Conservation (phyloP, 2,329 filamentous ascomycete genomes). For the Cadophora sp. region DNA sequence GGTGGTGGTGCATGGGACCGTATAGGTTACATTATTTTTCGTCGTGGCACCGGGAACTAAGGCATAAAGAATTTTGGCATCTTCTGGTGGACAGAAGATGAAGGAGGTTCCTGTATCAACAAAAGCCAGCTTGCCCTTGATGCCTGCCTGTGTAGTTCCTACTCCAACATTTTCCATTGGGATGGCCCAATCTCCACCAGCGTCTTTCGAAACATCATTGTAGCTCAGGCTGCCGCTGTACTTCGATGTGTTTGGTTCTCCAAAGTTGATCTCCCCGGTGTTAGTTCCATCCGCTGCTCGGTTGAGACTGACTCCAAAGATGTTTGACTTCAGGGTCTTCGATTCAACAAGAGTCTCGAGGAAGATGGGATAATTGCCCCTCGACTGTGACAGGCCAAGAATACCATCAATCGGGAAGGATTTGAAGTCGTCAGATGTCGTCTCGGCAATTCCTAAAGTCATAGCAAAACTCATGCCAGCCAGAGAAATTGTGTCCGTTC, state of each 20-base stretch:
- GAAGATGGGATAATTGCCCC: slow-evolving; percentile 65
- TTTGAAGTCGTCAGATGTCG: slow-evolving; percentile 75
- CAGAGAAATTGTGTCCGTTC: slow-evolving; percentile 70
- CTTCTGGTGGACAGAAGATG: slow-evolving; percentile 71
- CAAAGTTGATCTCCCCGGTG: slow-evolving; percentile 81
- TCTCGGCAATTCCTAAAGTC: slow-evolving; percentile 75
- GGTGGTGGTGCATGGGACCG: slow-evolving; percentile 74
- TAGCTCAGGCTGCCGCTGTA: slow-evolving; percentile 75
- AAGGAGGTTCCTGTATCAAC: slow-evolving; percentile 87
- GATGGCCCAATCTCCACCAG: slow-evolving; percentile 74
- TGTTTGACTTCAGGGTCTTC: slow-evolving; percentile 65
- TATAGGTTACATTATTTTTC: slow-evolving; percentile 67
- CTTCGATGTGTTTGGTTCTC: slow-evolving; percentile 69
- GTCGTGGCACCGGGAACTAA: slow-evolving; percentile 64
- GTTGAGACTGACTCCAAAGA: slow-evolving; percentile 75
- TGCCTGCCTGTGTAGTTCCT: slow-evolving; percentile 62
- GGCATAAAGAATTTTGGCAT: slow-evolving; percentile 72
- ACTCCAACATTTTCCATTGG: slow-evolving; percentile 69
- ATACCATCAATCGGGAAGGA: slow-evolving; percentile 89
- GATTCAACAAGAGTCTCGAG: slow-evolving; percentile 65
- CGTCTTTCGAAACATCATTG: slow-evolving; percentile 55
- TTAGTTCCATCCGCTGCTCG: slow-evolving; percentile 69
- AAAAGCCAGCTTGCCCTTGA: slow-evolving; percentile 63
- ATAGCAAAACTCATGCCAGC: slow-evolving; percentile 69
- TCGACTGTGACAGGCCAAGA: slow-evolving; percentile 74